Evolutionary conservation across 1,284 basidiomycete species (phyloP).

Genomic region (Pulchroboletus neoregius): DNA sequence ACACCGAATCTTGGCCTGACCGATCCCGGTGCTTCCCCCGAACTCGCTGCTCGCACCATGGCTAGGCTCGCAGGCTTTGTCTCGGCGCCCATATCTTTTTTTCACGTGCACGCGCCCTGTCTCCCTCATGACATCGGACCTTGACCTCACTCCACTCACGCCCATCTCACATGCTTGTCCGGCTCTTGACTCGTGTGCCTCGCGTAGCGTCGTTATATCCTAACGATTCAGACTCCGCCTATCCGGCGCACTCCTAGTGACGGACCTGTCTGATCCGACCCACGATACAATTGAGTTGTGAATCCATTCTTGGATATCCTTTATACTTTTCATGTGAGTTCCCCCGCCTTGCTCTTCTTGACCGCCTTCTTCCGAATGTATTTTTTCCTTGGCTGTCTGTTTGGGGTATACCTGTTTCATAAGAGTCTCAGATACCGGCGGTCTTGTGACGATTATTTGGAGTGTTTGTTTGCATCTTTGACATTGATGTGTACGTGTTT

Average conservation of each 20-base stretch:
- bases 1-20: not conserved
- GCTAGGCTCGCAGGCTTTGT: not conserved
- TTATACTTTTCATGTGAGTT: slow-evolving; percentile 13
- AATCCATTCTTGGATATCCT: not conserved
- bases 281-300: not conserved
- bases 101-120: not conserved
- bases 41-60: not conserved
- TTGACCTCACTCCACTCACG: not conserved
- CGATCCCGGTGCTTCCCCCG: not conserved
- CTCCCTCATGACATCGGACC: not conserved
- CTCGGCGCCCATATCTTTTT: not conserved
- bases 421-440: not conserved
- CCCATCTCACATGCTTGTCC: not conserved
- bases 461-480: slow-evolving; percentile 3
- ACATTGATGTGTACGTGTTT: slow-evolving; percentile 21
- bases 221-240: slow-evolving; percentile 19
- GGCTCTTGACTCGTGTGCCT: not conserved
- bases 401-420: not conserved
- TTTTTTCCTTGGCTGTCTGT: not conserved
- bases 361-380: not conserved
- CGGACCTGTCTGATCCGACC: slow-evolving; percentile 6
- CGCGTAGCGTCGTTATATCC: not conserved
- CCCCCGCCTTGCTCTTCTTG: not conserved
- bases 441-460: slow-evolving; percentile 3
- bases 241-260: not conserved